Percentiles rank a stretch among this genome's conserved stretches.
Conservation (phyloP, 1,139 yeast genomes). For the Zygoascus sp. region DNA sequence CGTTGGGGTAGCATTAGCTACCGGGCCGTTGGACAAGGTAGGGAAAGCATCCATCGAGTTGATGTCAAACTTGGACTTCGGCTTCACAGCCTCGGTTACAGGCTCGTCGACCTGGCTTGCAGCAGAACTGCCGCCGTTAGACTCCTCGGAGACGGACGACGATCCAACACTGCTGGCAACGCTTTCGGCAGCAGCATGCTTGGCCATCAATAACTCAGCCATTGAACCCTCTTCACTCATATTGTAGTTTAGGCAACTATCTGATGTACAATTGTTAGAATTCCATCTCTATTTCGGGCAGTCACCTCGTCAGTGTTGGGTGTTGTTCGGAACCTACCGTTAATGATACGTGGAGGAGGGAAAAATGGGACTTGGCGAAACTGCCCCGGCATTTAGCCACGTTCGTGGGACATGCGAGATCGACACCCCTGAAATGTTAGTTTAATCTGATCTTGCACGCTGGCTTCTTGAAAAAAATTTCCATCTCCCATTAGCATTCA, state of each 20-base stretch:
- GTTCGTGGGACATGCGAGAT: not conserved
- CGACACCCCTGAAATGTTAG: not conserved
- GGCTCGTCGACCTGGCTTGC: not conserved
- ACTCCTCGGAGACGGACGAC: slow-evolving; percentile 1
- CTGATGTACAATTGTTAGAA: not conserved
- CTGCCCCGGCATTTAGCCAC: not conserved
- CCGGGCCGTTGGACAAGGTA: slow-evolving; percentile 38
- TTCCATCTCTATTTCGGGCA: not conserved
- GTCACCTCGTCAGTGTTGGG: not conserved
- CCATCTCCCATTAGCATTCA: too few relatives aligned
- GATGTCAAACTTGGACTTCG: slow-evolving; percentile 22
- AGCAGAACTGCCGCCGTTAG: slow-evolving; percentile 4
- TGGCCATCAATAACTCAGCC: slow-evolving; percentile 30
- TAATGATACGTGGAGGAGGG: slow-evolving; percentile 8
- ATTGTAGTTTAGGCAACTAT: slow-evolving; percentile 1
- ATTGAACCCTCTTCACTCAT: slow-evolving; percentile 21
- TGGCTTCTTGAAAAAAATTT: slow-evolving; percentile 1
- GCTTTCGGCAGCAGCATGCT: slow-evolving; percentile 23
- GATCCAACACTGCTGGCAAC: slow-evolving; percentile 8
- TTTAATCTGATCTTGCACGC: not conserved
- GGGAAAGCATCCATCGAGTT: slow-evolving; percentile 55
- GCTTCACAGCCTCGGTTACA: slow-evolving; percentile 1
- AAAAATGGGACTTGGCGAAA: slow-evolving; percentile 1
- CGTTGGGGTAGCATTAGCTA: not conserved
- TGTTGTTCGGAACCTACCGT: not conserved